Conservation (phyloP, 805 yeast species). For the Candida qinlingensis region DNA sequence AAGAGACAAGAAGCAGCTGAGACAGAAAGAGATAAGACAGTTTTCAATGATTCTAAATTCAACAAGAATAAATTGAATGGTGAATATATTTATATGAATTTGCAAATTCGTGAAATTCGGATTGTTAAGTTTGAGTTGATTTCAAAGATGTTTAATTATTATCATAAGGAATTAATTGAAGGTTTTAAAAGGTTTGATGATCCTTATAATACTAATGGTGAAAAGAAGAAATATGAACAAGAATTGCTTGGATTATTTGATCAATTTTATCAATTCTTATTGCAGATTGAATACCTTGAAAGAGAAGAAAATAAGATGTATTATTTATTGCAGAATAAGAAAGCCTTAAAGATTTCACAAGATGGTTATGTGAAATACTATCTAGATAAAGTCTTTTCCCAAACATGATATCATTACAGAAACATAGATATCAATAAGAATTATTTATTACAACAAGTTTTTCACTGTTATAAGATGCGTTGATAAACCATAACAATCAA, state of each 20-base stretch:
- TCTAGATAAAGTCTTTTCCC: not conserved
- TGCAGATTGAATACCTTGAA: slow-evolving; percentile 11
- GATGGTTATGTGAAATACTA: slow-evolving; percentile 6
- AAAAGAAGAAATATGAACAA: not conserved
- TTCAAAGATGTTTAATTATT: slow-evolving; percentile 3
- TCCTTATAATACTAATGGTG: slow-evolving; percentile 13
- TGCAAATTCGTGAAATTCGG: slow-evolving; percentile 7
- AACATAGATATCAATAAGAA: not conserved
- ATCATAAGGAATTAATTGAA: slow-evolving; percentile 5
- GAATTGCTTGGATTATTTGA: not conserved
- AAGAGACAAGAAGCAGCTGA: not conserved
- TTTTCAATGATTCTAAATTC: not conserved
- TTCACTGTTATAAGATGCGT: no score
- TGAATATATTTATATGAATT: slow-evolving; percentile 10
- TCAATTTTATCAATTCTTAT: slow-evolving; percentile 3
- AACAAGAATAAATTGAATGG: slow-evolving; percentile 9
- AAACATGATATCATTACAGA: not conserved
- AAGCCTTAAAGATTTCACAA: not conserved
- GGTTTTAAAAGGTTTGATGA: slow-evolving; percentile 4
- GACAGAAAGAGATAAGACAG: not conserved
- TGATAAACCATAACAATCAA: no score
- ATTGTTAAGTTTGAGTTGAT: slow-evolving; percentile 4
- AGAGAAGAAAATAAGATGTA: slow-evolving; percentile 5
- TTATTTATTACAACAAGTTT: no score
- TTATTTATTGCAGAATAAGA: not conserved